Evolutionary conservation across 73 alveolate genomes (phyloP), one percentile per base, ranked within the genome.

Genomic region (Blepharisma stoltei): DNA sequence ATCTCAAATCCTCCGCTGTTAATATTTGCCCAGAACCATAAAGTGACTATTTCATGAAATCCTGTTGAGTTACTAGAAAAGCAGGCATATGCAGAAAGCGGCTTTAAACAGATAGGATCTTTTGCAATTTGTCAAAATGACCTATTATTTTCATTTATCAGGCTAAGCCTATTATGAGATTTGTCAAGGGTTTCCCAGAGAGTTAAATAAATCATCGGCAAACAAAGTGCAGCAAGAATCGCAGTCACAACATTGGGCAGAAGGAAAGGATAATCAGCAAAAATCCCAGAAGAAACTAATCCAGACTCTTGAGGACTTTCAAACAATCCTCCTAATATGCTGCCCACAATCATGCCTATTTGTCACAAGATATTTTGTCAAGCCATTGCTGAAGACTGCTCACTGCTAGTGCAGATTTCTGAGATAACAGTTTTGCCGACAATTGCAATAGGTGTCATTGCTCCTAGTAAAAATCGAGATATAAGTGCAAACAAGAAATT

Each of bases 381-480:
- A 60, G 46, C 23, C 73, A 60, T 60, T 2, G 73, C 73, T 18
- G 73, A 60, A 25, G 73, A n/a, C 46, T 60, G 73, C 18, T 60
- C 73, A 9, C 23, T 60, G 18, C 47, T 25, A 14, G 73, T n/a
- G 46, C 23, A 60, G 23, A 60, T n/a, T 25, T 60, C 73, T 20
- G 49, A 20, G 14, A 60, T 60, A 25, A 60, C 49, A 18, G 73
- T 60, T 25, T 25, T 60, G 2, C 46, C 23, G 18, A 25, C 46
- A 1, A 60, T 25, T 60, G 73, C 23, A 9, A 60, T 20, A 18
- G 73, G 73, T n/a, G 73, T 14, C 11, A 60, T n/a, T 8, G 23
- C 46, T 14, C 73, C 73, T 60, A 14, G 47, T 9, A 60, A 25
- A 60, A 60, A 60, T 60, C 73, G 38, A 14, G 23, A 11, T 60